Evolutionary conservation across 2,329 filamentous ascomycete species (phyloP).

Genomic region (Ophiostoma tasmaniense): DNA sequence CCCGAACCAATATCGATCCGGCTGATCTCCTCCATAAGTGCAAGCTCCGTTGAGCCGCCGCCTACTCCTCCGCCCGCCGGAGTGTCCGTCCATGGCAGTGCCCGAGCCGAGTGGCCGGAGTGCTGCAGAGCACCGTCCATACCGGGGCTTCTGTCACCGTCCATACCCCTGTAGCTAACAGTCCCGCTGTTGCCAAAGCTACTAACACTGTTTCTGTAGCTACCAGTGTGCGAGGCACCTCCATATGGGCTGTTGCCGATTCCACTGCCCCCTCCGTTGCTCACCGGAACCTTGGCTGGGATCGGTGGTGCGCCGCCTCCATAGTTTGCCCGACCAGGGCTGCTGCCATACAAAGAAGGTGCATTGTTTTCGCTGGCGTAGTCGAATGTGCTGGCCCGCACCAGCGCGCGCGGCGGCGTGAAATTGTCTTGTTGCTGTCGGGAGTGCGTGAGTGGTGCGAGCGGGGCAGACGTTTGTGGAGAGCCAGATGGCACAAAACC

Average conservation of each 20-base stretch:
- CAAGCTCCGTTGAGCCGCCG: conserved; percentile 41
- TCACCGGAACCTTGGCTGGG: conserved; percentile 61
- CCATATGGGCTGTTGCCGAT: conserved; percentile 27
- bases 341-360: conserved; percentile 28
- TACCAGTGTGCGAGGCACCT: neutral
- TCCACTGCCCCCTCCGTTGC: conserved; percentile 10
- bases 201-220: conserved; percentile 8
- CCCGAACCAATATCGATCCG: conserved; percentile 58
- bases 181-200: neutral
- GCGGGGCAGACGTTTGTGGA: conserved; percentile 34
- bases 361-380: conserved; percentile 45
- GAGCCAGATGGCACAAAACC: conserved; percentile 6
- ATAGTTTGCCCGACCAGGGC: conserved; percentile 21
- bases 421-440: conserved; percentile 41
- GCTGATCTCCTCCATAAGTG: conserved; percentile 63
- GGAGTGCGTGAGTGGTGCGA: conserved; percentile 45
- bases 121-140: conserved; percentile 27
- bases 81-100: conserved; percentile 15
- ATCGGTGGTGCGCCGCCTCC: conserved; percentile 44
- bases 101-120: neutral
- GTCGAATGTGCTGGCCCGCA: conserved; percentile 44
- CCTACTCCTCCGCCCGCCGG: conserved; percentile 25
- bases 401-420: conserved; percentile 36
- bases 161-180: conserved; percentile 9
- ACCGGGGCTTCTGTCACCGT: conserved; percentile 21